Base-by-base conservation (phyloP, 345 rosid species). In the Acer saccharum region DNA sequence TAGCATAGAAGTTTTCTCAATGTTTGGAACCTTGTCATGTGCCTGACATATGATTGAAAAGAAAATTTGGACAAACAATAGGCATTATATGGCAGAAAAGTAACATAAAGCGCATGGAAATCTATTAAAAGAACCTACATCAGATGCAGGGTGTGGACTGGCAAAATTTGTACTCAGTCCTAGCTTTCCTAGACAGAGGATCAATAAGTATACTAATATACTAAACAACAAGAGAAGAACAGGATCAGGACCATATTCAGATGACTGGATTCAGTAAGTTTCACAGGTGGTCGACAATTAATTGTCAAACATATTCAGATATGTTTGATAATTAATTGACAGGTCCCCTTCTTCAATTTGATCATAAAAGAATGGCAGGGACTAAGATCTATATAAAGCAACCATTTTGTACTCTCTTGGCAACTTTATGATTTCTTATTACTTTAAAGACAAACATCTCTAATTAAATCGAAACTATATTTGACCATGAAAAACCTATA, bases 1-100 rank as follows among this genome's bases (percentile, higher is more conserved):
- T 20, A 83, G 68, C 74, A 73, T 68, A 17, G 87, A 77, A 72
- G 82, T 72, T 81, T 87, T 86, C 76, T 83, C 90, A n/a, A 68
- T 70, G 7, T 43, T 74, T 23, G 66, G 79, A 73, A 71, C 65
- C 76, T 76, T 86, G 46, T 79, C 81, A 11, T 81, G 76, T 21
- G 69, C 82, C 93, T 91, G 76, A 72, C 23, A 78, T 68, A 39
- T 67, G 41, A 70, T n/a, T 58, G 62, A 73, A 13, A 32, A 78
- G 78, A 77, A 75, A 69, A 39, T 62, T 29, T 43, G 71, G 48
- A 71, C 46, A 67, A 69, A 6, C 18, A 35, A 55, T 41, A 13
- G 61, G 55, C 55, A 65, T 52, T 39, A 11, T 62, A 21, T 17
- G 10, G 68, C 20, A 44, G 29, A 58, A n/a, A 39, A 74, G 65